phyloP scores from a whole-genome alignment of 441 rosid species.

The Aleurites moluccanus region DNA sequence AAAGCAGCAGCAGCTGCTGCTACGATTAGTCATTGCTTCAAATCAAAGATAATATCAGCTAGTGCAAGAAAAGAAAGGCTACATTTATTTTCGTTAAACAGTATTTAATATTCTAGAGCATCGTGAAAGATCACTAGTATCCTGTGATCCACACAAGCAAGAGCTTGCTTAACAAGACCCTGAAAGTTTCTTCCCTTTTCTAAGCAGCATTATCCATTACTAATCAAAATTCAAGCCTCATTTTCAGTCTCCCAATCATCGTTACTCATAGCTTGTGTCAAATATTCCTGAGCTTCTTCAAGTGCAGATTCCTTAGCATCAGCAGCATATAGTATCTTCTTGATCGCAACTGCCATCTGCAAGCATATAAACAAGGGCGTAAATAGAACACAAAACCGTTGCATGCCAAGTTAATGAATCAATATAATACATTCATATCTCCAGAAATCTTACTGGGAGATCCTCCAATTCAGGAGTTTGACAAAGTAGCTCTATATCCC shows the following conservation, averaged over 20 bases:
- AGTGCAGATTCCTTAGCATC: slow-evolving; percentile 80
- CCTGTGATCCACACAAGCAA: neutral
- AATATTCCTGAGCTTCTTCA: slow-evolving; percentile 76
- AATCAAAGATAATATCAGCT: neutral
- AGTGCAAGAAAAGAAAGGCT: neutral
- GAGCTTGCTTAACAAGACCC: slow-evolving; percentile 1
- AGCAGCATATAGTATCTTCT: slow-evolving; percentile 83
- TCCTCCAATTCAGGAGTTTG: slow-evolving; percentile 70
- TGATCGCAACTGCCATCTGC: slow-evolving; percentile 80
- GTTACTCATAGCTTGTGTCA: slow-evolving; percentile 36
- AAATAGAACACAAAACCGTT: slow-evolving; percentile 2
- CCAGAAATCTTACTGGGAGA: slow-evolving; percentile 50
- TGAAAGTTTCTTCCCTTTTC: neutral
- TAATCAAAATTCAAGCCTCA: slow-evolving; percentile 18
- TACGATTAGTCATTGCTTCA: neutral
- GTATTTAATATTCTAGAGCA: neutral
- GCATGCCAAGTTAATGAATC: neutral
- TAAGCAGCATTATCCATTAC: neutral
- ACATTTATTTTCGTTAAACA: slow-evolving; percentile 5
- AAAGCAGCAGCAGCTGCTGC: neutral
- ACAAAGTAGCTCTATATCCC: slow-evolving; percentile 87
- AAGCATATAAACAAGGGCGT: slow-evolving; percentile 11
- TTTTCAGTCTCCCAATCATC: slow-evolving; percentile 37
- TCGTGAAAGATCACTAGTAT: neutral
- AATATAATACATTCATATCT: neutral